Evolutionary conservation across 2,329 filamentous ascomycete species (phyloP).

Genomic region (Penicillium polonicum): DNA sequence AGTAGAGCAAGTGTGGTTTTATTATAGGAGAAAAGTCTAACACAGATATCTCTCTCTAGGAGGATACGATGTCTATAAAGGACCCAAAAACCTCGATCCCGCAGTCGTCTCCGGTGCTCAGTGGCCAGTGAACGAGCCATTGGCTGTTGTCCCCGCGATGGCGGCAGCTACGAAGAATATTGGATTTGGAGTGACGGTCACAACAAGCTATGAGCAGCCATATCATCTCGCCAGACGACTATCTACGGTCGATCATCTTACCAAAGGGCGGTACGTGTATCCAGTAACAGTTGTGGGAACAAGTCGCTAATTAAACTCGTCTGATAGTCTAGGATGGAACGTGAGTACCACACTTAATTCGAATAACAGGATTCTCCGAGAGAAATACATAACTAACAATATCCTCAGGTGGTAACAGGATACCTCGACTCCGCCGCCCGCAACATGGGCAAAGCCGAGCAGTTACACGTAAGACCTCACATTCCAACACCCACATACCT

Average conservation of each 20-base stretch:
- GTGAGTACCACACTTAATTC: slow-evolving; percentile 32
- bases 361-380: not conserved
- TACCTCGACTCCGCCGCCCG: slow-evolving; percentile 66
- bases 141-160: slow-evolving; percentile 65
- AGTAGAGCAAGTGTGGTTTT: not conserved
- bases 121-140: slow-evolving; percentile 69
- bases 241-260: slow-evolving; percentile 66
- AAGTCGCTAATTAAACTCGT: slow-evolving; percentile 2
- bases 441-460: slow-evolving; percentile 59
- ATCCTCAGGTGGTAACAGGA: slow-evolving; percentile 59
- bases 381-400: not conserved
- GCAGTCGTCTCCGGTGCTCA: slow-evolving; percentile 64
- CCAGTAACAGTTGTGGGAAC: accelerated
- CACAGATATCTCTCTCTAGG: slow-evolving; percentile 34
- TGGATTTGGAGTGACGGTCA: slow-evolving; percentile 67
- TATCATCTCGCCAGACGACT: slow-evolving; percentile 66
- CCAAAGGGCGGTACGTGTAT: slow-evolving; percentile 54
- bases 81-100: slow-evolving; percentile 58
- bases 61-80: slow-evolving; percentile 68
- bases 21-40: slow-evolving; percentile 5
- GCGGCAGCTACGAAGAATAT: slow-evolving; percentile 65
- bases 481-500: not conserved
- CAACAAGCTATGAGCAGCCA: slow-evolving; percentile 68
- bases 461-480: slow-evolving; percentile 41
- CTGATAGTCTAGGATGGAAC: slow-evolving; percentile 55